A percentile compares a stretch with the other conserved stretches of the same genome.
Conservation (phyloP, 768 basidiomycete species). For the Lepiota brunneoincarnata region DNA sequence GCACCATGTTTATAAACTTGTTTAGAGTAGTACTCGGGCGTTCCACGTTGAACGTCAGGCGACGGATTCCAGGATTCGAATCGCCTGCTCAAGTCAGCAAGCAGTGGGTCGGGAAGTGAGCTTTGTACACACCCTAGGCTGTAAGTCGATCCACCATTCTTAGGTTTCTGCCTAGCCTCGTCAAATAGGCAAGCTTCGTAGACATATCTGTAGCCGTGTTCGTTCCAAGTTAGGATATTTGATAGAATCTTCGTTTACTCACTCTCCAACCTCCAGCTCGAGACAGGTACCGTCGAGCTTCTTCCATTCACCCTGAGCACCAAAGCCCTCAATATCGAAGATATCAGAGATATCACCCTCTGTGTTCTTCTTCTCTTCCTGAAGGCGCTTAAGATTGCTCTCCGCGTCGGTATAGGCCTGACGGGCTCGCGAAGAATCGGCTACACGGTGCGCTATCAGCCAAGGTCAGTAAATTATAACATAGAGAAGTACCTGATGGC, state of each 20-base stretch:
- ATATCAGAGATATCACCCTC: slow-evolving; percentile 62
- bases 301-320: slow-evolving; percentile 90
- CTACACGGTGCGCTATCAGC: slow-evolving; percentile 10
- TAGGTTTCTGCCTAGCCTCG: slow-evolving; percentile 84
- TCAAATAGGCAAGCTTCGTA: slow-evolving; percentile 94
- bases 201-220: slow-evolving; percentile 60
- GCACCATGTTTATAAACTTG: slow-evolving; percentile 84
- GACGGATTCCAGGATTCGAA: slow-evolving; percentile 81
- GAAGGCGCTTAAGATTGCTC: slow-evolving; percentile 47
- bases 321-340: slow-evolving; percentile 64
- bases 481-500: slow-evolving; percentile 33
- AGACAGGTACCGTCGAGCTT: slow-evolving; percentile 85
- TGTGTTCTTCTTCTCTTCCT: slow-evolving; percentile 51
- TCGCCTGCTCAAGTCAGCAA: slow-evolving; percentile 39
- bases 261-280: slow-evolving; percentile 87
- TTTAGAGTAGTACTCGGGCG: slow-evolving; percentile 73
- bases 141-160: slow-evolving; percentile 69
- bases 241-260: slow-evolving; percentile 31
- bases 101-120: not conserved
- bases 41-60: slow-evolving; percentile 52
- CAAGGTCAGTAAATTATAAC: not conserved
- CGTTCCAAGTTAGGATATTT: not conserved
- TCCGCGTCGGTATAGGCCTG: slow-evolving; percentile 65
- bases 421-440: slow-evolving; percentile 61
- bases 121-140: slow-evolving; percentile 77